phyloP scores from a whole-genome alignment of 2,329 filamentous ascomycete genomes.

The Cladosporium cucumerinum region DNA sequence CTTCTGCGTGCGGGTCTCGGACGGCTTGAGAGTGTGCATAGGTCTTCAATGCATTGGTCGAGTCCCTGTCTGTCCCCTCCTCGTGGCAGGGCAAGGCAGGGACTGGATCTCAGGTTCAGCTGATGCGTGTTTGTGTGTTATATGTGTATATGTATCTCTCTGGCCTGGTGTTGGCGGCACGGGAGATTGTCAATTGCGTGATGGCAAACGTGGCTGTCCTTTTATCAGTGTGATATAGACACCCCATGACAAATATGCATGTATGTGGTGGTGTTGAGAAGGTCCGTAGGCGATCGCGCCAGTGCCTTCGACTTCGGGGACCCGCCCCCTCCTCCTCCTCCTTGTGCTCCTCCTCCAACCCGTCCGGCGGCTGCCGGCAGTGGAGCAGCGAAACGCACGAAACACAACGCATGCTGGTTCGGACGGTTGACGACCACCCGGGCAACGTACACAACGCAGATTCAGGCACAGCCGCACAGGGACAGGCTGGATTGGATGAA shows the following conservation, averaged over 20 bases:
- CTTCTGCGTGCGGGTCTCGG: background rate
- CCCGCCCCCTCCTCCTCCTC: background rate
- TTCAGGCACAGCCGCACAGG: background rate
- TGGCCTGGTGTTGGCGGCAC: background rate
- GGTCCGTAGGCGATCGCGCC: background rate
- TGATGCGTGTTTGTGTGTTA: background rate
- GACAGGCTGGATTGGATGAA: background rate
- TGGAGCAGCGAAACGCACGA: background rate
- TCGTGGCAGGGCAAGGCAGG: constrained; percentile 1
- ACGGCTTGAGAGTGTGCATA: background rate
- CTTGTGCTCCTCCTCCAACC: background rate
- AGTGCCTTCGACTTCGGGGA: background rate
- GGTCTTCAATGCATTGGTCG: constrained; percentile 2
- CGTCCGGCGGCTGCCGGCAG: background rate
- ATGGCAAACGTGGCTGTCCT: background rate
- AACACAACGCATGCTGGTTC: background rate
- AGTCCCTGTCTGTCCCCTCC: constrained; percentile 3
- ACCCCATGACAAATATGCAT: background rate
- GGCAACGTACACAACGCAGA: background rate
- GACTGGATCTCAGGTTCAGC: background rate
- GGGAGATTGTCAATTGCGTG: background rate
- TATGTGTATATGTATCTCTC: background rate
- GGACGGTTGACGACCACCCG: constrained; percentile 8
- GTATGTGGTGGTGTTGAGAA: background rate
- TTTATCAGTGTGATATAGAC: background rate